These are phyloP conservation scores for Taphrina populina DNA, from an alignment of 1,139 yeast genomes.

Conservation along the genomic window DNA sequence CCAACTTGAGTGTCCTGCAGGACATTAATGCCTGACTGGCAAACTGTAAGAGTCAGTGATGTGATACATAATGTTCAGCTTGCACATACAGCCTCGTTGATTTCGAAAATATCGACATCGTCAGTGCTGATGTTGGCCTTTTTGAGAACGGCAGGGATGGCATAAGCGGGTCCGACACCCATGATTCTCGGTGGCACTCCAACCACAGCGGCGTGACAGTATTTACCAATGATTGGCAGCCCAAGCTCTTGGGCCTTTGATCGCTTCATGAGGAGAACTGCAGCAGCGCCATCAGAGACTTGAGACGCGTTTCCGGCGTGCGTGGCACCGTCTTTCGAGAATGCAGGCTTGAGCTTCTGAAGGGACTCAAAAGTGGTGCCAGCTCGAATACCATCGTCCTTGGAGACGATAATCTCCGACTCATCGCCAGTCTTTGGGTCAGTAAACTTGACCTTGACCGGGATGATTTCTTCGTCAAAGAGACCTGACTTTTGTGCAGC, in stretches of 20 bases:
- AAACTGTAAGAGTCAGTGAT: slow-evolving; percentile 46
- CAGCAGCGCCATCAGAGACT: slow-evolving; percentile 94
- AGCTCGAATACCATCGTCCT: slow-evolving; percentile 88
- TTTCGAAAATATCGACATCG: slow-evolving; percentile 76
- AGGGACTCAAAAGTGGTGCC: slow-evolving; percentile 79
- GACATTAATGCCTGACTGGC: slow-evolving; percentile 93
- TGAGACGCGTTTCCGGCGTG: slow-evolving; percentile 98
- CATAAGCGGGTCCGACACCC: slow-evolving; percentile 96
- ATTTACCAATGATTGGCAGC: slow-evolving; percentile 68
- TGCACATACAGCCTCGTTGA: slow-evolving; percentile 84
- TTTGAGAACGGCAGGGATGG: slow-evolving; percentile 77
- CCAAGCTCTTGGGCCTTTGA: slow-evolving; percentile 77
- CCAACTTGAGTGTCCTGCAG: slow-evolving; percentile 63
- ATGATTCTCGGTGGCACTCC: slow-evolving; percentile 96
- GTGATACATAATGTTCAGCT: not conserved
- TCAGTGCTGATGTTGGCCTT: slow-evolving; percentile 61
- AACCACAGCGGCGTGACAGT: slow-evolving; percentile 68
- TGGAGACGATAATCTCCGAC: slow-evolving; percentile 56
- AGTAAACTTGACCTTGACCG: slow-evolving; percentile 50
- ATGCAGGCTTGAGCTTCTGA: slow-evolving; percentile 78
- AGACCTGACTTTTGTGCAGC: slow-evolving; percentile 48
- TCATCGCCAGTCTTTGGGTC: slow-evolving; percentile 49
- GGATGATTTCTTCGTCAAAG: slow-evolving; percentile 48
- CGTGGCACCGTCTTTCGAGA: slow-evolving; percentile 66
- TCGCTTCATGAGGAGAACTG: slow-evolving; percentile 79